Conservation (phyloP, 192 early-diverging fungal species). For the Podila verticillata region DNA sequence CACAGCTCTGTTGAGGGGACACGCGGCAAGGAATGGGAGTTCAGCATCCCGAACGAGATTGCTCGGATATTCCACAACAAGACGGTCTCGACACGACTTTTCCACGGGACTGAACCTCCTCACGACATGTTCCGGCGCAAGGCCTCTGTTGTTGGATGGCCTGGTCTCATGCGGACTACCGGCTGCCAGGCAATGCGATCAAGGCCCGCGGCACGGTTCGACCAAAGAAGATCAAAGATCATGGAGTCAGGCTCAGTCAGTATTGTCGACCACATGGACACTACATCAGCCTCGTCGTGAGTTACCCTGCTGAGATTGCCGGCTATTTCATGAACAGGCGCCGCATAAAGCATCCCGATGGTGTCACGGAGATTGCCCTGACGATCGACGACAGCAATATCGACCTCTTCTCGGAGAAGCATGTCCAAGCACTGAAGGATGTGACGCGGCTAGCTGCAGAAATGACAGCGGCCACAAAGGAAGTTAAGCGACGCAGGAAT, state of each 20-base stretch:
- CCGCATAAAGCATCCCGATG: not conserved
- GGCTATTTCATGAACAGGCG: not conserved
- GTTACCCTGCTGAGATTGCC: conserved; percentile 9
- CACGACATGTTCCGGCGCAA: conserved; percentile 8
- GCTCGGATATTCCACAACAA: conserved; percentile 8
- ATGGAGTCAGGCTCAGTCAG: conserved; percentile 5
- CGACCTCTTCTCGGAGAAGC: conserved; percentile 13
- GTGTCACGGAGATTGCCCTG: conserved; percentile 12
- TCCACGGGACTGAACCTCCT: not conserved
- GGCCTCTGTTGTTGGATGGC: conserved; percentile 21
- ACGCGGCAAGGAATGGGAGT: conserved; percentile 10
- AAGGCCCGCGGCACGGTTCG: conserved; percentile 4
- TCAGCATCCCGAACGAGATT: conserved; percentile 6
- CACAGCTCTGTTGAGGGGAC: not conserved
- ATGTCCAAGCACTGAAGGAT: conserved; percentile 1
- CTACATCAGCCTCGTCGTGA: conserved; percentile 17
- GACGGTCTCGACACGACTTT: conserved; percentile 1
- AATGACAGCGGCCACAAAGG: not conserved
- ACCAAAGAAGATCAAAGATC: conserved; percentile 4
- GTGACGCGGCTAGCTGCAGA: conserved; percentile 6
- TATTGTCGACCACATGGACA: conserved; percentile 8
- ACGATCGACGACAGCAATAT: conserved; percentile 25
- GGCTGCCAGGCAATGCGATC: not conserved
- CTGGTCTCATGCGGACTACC: conserved; percentile 18
- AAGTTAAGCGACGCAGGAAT: not conserved